These are phyloP conservation scores for Raddia guianensis DNA, from an alignment of 176 grass and related monocot species.

Conservation along the genomic window DNA sequence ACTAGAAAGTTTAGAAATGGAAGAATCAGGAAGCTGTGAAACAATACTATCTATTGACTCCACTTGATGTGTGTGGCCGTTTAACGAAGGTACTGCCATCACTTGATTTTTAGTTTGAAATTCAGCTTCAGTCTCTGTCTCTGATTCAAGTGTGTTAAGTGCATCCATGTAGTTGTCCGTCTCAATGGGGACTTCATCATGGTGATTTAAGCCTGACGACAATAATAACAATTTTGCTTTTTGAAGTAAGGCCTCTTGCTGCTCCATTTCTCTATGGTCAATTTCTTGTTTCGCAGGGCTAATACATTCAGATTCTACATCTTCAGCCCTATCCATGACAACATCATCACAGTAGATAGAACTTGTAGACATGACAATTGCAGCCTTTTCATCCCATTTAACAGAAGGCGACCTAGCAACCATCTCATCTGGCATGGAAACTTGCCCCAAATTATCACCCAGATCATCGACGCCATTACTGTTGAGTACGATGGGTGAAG, in stretches of 20 bases:
- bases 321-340: conserved; percentile 61
- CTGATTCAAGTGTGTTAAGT: conserved; percentile 86
- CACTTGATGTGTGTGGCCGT: conserved; percentile 31
- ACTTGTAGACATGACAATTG: conserved; percentile 65
- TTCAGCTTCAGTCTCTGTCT: conserved; percentile 81
- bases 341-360: conserved; percentile 70
- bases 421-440: conserved; percentile 37
- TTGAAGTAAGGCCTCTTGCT: conserved; percentile 58
- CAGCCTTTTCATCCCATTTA: conserved; percentile 84
- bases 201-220: conserved; percentile 49
- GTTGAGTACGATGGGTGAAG: conserved; percentile 36
- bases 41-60: conserved; percentile 33
- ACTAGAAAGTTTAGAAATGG: conserved; percentile 33
- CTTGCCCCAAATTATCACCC: conserved; percentile 45
- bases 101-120: conserved; percentile 63
- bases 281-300: conserved; percentile 40
- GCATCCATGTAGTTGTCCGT: conserved; percentile 93
- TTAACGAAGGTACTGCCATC: conserved; percentile 37
- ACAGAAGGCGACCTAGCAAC: conserved; percentile 55
- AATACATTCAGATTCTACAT: conserved; percentile 38
- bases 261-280: conserved; percentile 33
- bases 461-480: conserved; percentile 32
- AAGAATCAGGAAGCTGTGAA: conserved; percentile 48
- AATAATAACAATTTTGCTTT: conserved; percentile 51
- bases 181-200: conserved; percentile 73